These are phyloP conservation scores for Triticum turgidum DNA, from an alignment of 176 grass and related monocot genomes.

Conservation along the genomic window DNA sequence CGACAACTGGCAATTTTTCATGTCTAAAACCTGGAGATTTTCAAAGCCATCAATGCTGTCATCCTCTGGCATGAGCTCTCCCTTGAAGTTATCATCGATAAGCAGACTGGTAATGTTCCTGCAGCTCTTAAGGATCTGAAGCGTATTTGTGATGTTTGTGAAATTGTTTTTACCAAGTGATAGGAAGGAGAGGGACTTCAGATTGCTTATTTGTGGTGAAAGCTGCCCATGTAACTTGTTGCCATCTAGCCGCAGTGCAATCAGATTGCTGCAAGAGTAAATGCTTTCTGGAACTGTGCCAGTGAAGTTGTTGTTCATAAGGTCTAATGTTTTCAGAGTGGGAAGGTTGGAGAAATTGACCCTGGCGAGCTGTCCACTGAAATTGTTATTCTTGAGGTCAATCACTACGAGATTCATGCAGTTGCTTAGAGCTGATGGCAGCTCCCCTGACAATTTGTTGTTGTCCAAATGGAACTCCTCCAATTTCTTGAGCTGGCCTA, in stretches of 20 bases:
- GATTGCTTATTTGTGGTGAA: neutral
- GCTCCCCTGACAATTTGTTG: slow-evolving; percentile 7
- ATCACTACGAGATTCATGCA: neutral
- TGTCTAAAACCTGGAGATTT: neutral
- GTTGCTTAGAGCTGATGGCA: slow-evolving; percentile 20
- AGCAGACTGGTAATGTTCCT: neutral
- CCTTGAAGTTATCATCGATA: neutral
- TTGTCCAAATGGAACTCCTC: neutral
- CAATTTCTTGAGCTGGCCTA: slow-evolving; percentile 4
- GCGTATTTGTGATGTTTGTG: neutral
- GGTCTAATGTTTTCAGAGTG: neutral
- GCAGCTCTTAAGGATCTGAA: slow-evolving; percentile 1
- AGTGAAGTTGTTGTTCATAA: neutral
- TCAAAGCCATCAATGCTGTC: neutral
- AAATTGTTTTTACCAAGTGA: neutral
- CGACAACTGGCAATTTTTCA: neutral
- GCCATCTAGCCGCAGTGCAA: neutral
- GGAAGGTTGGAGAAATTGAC: slow-evolving; percentile 21
- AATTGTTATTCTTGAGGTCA: neutral
- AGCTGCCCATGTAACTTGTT: neutral
- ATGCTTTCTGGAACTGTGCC: slow-evolving; percentile 24
- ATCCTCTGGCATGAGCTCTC: slow-evolving; percentile 2
- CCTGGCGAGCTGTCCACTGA: neutral
- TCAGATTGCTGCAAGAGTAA: slow-evolving; percentile 21
- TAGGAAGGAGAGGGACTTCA: neutral